phyloP scores from a whole-genome alignment of 1,139 yeast genomes.

The Blastobotrys apis region DNA sequence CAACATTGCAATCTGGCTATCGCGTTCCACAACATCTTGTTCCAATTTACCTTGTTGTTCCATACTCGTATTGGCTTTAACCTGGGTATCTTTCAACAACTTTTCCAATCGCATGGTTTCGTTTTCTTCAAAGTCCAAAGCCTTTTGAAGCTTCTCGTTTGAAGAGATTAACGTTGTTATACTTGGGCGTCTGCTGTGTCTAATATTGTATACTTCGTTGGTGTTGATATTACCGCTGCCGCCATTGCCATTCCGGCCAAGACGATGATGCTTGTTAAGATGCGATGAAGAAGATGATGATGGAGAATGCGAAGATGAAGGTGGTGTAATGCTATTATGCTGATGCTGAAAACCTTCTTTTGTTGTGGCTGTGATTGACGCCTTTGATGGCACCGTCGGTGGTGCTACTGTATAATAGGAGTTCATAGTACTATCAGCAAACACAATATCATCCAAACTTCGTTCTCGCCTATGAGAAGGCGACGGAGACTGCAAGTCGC shows the following conservation, averaged over 20 bases:
- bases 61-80: constrained; percentile 21
- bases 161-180: constrained; percentile 3
- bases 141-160: constrained; percentile 25
- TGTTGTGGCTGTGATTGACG: not conserved
- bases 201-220: not conserved
- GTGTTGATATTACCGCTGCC: too few species aligned
- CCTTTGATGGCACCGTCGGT: not conserved
- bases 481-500: constrained; percentile 2
- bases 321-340: too few species aligned
- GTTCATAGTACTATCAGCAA: not conserved
- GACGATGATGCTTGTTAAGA: not conserved
- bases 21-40: constrained; percentile 30
- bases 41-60: constrained; percentile 29
- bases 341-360: not conserved
- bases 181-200: constrained; percentile 1
- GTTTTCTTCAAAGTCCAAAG: constrained; percentile 29
- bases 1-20: constrained; percentile 23
- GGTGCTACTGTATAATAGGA: not conserved
- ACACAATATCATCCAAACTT: constrained; percentile 7
- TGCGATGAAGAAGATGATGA: too few species aligned
- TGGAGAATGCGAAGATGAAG: too few species aligned
- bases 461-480: constrained; percentile 9
- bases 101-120: constrained; percentile 26
- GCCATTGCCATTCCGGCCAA: not conserved
- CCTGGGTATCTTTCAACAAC: constrained; percentile 23